phyloP scores from a whole-genome alignment of 768 basidiomycete species.

The Tulasnella sp. region DNA sequence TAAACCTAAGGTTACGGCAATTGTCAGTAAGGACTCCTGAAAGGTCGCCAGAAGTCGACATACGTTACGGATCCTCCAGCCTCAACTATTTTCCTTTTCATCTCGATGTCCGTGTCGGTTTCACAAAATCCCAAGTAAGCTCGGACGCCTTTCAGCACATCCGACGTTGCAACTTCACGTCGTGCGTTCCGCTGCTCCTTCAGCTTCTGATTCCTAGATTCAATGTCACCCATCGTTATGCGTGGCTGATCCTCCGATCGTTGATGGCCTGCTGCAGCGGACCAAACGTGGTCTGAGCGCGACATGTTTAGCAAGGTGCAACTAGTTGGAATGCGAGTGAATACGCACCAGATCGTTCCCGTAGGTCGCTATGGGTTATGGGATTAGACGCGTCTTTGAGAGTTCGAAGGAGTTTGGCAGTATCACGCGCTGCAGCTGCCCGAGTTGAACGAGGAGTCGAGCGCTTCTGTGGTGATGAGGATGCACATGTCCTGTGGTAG shows the following conservation, averaged over 20 bases:
- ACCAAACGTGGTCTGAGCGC: constrained; percentile 42
- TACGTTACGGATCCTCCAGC: constrained; percentile 41
- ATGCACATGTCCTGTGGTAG: not conserved
- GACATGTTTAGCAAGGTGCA: constrained; percentile 1
- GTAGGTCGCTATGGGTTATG: constrained; percentile 55
- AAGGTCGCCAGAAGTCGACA: not conserved
- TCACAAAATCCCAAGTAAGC: constrained; percentile 62
- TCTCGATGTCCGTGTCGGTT: constrained; percentile 65
- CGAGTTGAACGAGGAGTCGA: constrained; percentile 1
- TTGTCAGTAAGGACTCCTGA: not conserved
- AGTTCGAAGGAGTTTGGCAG: constrained; percentile 46
- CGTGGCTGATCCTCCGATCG: constrained; percentile 36
- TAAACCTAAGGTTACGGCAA: constrained; percentile 30
- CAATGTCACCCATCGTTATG: constrained; percentile 19
- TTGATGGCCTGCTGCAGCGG: constrained; percentile 58
- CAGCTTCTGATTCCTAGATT: constrained; percentile 38
- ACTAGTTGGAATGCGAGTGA: too few relatives aligned
- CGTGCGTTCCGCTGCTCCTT: constrained; percentile 23
- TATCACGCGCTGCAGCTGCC: constrained; percentile 21
- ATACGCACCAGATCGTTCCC: constrained; percentile 45
- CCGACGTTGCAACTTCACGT: constrained; percentile 5
- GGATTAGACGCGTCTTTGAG: constrained; percentile 57
- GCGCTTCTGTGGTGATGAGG: not conserved
- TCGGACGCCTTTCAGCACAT: constrained; percentile 33
- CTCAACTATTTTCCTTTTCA: constrained; percentile 51